Percentiles rank a stretch among this genome's conserved stretches.
These are phyloP conservation scores for Royoungia palumana DNA, from an alignment of 768 basidiomycete species.

Conservation along the genomic window DNA sequence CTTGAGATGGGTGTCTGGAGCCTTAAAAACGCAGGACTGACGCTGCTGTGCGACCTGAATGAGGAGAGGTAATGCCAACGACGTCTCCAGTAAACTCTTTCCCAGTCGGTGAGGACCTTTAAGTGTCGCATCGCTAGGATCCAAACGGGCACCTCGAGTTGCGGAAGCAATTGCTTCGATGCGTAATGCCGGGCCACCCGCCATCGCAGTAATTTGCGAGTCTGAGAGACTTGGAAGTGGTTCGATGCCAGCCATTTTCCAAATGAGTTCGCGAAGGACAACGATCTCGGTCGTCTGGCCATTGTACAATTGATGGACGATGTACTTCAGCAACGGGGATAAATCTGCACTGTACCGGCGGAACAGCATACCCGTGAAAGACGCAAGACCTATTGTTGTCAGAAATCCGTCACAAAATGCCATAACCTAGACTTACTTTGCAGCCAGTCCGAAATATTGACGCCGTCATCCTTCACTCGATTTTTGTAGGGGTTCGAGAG, in stretches of 20 bases:
- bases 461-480: conserved; percentile 88
- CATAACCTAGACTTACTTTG: conserved; percentile 63
- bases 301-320: conserved; percentile 85
- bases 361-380: conserved; percentile 92
- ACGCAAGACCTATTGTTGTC: conserved; percentile 68
- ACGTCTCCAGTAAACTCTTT: conserved; percentile 60
- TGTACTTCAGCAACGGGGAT: conserved; percentile 80
- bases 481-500: conserved; percentile 79
- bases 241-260: conserved; percentile 94
- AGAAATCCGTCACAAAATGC: conserved; percentile 11
- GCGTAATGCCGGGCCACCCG: conserved; percentile 82
- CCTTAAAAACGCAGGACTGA: conserved; percentile 76
- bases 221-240: conserved; percentile 88
- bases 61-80: conserved; percentile 81
- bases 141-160: conserved; percentile 70
- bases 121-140: conserved; percentile 58
- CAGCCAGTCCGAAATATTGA: conserved; percentile 87
- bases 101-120: conserved; percentile 70
- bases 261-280: conserved; percentile 88
- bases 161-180: conserved; percentile 84
- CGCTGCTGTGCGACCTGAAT: conserved; percentile 91
- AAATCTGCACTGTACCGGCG: conserved; percentile 81
- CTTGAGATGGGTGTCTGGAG: conserved; percentile 75
- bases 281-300: conserved; percentile 85
- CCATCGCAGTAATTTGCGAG: conserved; percentile 84